phyloP scores from a whole-genome alignment of 1,284 basidiomycete species.

The Veloboletus limbatus region DNA sequence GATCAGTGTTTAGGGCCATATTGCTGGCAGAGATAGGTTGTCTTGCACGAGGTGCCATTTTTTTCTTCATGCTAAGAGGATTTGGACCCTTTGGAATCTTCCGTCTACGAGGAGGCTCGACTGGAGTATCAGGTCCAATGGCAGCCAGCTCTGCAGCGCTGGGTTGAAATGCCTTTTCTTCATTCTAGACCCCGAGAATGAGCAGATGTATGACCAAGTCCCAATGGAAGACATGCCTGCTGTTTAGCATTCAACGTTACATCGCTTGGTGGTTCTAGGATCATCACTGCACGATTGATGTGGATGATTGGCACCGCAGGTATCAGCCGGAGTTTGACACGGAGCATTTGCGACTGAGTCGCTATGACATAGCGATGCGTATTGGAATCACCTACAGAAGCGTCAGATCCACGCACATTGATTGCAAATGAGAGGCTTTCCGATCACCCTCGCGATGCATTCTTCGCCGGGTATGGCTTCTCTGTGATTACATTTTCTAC shows the following conservation, averaged over 20 bases:
- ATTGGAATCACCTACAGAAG: constrained; percentile 69
- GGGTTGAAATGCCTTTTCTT: constrained; percentile 50
- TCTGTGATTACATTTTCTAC: constrained; percentile 92
- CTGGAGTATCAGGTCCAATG: constrained; percentile 32
- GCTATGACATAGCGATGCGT: constrained; percentile 89
- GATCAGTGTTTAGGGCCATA: not conserved
- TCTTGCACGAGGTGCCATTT: constrained; percentile 39
- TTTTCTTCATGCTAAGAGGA: constrained; percentile 91
- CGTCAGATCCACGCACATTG: constrained; percentile 14
- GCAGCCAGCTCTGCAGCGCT: constrained; percentile 46
- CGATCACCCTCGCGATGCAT: constrained; percentile 82
- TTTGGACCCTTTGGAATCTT: constrained; percentile 86
- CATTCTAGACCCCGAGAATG: constrained; percentile 41
- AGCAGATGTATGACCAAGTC: not conserved
- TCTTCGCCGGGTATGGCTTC: constrained; percentile 78
- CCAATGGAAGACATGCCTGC: constrained; percentile 40
- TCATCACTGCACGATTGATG: constrained; percentile 85
- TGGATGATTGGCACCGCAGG: constrained; percentile 87
- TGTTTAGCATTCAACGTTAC: constrained; percentile 70
- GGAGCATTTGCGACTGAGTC: constrained; percentile 71
- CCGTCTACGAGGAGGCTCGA: constrained; percentile 54
- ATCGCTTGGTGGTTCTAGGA: constrained; percentile 84
- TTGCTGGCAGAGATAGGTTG: not conserved
- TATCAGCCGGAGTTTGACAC: constrained; percentile 61
- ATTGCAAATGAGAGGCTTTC: constrained; percentile 43